Evolutionary conservation across 2,329 filamentous ascomycete species (phyloP), one percentile per base, ranked within the genome.

Genomic region (Plectosphaerella sp.): DNA sequence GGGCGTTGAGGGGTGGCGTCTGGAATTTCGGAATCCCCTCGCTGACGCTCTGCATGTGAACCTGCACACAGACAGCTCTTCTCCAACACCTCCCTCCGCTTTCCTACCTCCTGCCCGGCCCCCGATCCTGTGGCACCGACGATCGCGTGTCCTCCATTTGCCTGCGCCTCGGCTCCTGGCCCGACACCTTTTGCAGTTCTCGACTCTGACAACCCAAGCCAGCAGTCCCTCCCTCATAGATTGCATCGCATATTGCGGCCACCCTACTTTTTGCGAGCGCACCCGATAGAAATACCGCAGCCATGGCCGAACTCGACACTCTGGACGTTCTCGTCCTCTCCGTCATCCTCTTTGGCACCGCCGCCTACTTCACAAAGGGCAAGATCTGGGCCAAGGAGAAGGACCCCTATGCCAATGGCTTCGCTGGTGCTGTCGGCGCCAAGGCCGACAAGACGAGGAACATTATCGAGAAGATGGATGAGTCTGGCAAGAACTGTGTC

Each of bases 281-380:
- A 36, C 37, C 48, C 37, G 37, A 15, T n/a, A 15, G 37, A 57
- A 41, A 50, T 46, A 39, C 56, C 57, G 61, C 66, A 69, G 79
- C 60, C 64, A 97, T 99, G 94, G 91, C 93, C 61, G 89, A 96
- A 80, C 85, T 99, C 68, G 94, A 99, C 70, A 96, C 91, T 24
- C 78, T 99, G 76, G 94, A 99, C 80, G 80, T 97, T 63, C 72
- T 96, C 64, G 94, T 99, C 79, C 88, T 99, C 60, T 83, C 84
- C 57, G 83, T 83, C 53, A 87, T 99, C 62, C 81, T 97, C 52
- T 70, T 95, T 53, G 94, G 91, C 60, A 97, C 91, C 47, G 69
- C 92, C 55, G 94, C 93, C 66, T 99, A 97, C 75, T 96, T 99
- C 74, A 97, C 94, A 60, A 99, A 99, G 70, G 94, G 94, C 64